Evolutionary conservation across 2,329 filamentous ascomycete genomes (phyloP).

Genomic region (Colletotrichum navitas): DNA sequence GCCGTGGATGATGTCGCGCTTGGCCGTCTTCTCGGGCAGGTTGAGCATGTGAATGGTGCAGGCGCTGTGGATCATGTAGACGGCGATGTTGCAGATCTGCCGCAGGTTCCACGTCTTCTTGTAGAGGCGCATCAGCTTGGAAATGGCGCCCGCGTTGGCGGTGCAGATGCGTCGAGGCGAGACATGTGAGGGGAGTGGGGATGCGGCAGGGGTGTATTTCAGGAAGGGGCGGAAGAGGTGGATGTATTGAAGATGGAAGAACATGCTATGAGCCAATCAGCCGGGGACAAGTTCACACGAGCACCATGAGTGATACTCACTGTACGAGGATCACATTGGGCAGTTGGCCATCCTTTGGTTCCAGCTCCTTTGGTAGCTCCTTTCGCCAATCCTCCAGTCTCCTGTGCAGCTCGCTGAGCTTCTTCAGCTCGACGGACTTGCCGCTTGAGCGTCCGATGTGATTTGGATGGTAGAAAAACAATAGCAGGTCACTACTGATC

Average conservation of each 20-base stretch:
- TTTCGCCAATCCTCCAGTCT: constrained; percentile 91
- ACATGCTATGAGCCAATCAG: constrained; percentile 77
- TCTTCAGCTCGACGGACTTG: constrained; percentile 89
- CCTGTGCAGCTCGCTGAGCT: constrained; percentile 90
- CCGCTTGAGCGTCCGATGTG: constrained; percentile 73
- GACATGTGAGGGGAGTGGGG: constrained; percentile 86
- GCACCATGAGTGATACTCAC: constrained; percentile 68
- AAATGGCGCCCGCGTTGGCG: constrained; percentile 88
- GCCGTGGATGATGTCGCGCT: constrained; percentile 89
- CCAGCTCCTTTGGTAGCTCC: constrained; percentile 85
- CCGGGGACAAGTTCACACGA: neutral
- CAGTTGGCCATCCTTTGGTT: constrained; percentile 88
- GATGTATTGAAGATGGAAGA: constrained; percentile 95
- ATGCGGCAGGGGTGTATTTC: constrained; percentile 85
- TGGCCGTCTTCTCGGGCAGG: constrained; percentile 90
- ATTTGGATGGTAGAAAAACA: constrained; percentile 90
- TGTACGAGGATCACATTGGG: constrained; percentile 85
- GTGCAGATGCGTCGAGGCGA: constrained; percentile 93
- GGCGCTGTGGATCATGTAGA: constrained; percentile 95
- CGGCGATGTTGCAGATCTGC: constrained; percentile 95
- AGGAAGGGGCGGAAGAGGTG: constrained; percentile 96
- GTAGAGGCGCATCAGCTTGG: constrained; percentile 93
- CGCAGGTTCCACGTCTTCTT: constrained; percentile 91
- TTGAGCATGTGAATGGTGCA: constrained; percentile 96
- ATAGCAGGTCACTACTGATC: constrained; percentile 90